phyloP scores from a whole-genome alignment of 208 protist species.

The Phytomonas sp. region DNA sequence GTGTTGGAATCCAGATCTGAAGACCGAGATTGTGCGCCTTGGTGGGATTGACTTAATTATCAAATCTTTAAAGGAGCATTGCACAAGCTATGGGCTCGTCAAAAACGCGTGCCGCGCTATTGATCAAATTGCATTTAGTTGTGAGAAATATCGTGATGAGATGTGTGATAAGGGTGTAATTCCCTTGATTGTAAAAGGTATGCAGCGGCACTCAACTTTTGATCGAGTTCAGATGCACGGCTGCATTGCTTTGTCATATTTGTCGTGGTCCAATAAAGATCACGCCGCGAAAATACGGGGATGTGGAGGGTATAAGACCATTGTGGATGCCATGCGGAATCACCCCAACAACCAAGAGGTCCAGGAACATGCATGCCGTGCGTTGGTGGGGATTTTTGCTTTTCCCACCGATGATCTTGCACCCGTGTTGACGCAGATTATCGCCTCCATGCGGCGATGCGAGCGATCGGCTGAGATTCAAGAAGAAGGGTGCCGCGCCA shows the following conservation, averaged over 20 bases:
- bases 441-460: slow-evolving; percentile 75
- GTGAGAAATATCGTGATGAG: slow-evolving; percentile 78
- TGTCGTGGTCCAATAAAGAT: slow-evolving; percentile 84
- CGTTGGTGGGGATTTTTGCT: slow-evolving; percentile 81
- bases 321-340: slow-evolving; percentile 84
- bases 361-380: slow-evolving; percentile 84
- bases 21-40: slow-evolving; percentile 75
- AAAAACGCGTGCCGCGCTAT: slow-evolving; percentile 88
- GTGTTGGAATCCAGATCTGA: slow-evolving; percentile 89
- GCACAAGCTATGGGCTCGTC: slow-evolving; percentile 68
- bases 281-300: slow-evolving; percentile 77
- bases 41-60: slow-evolving; percentile 79
- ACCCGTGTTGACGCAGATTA: slow-evolving; percentile 69
- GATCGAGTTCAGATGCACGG: slow-evolving; percentile 88
- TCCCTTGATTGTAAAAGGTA: slow-evolving; percentile 78
- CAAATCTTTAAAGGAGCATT: slow-evolving; percentile 71
- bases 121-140: slow-evolving; percentile 86
- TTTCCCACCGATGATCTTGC: slow-evolving; percentile 41
- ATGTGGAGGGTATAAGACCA: slow-evolving; percentile 68
- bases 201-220: slow-evolving; percentile 77
- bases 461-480: slow-evolving; percentile 74
- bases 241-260: slow-evolving; percentile 86
- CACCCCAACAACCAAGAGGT: slow-evolving; percentile 83
- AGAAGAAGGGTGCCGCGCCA: slow-evolving; percentile 85
- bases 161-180: slow-evolving; percentile 81